A percentile compares a stretch with the other conserved stretches of the same genome.
phyloP scores from a whole-genome alignment of 2,329 filamentous ascomycete species.

The Venturia asperata region DNA sequence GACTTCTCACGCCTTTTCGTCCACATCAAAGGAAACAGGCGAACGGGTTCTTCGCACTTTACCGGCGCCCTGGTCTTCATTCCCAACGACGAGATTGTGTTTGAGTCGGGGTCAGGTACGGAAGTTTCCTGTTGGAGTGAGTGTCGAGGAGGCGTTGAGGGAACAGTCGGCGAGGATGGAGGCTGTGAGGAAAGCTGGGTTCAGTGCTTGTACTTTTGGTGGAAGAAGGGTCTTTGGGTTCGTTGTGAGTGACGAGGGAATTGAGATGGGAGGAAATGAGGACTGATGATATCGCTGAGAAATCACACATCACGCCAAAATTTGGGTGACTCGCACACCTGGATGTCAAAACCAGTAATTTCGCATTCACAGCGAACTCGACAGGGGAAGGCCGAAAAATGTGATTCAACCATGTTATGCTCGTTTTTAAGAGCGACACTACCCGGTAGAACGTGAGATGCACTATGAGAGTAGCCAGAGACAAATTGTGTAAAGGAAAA shows the following conservation, averaged over 20 bases:
- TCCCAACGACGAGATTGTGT: constrained; percentile 29
- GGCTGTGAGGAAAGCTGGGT: constrained; percentile 32
- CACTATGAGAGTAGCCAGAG: too few species aligned
- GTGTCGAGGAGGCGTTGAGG: constrained; percentile 32
- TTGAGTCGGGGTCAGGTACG: constrained; percentile 30
- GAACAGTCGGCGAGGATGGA: constrained; percentile 32
- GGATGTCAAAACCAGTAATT: too few species aligned
- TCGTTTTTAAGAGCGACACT: too few species aligned
- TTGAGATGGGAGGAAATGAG: not conserved
- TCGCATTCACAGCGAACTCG: too few species aligned
- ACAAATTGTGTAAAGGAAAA: not conserved
- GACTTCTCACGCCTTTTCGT: constrained; percentile 23
- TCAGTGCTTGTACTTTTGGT: constrained; percentile 23
- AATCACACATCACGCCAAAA: too few species aligned
- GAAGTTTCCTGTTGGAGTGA: constrained; percentile 33
- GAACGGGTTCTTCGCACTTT: constrained; percentile 20
- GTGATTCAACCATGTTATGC: too few species aligned
- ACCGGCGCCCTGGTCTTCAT: constrained; percentile 29
- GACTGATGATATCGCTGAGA: not conserved
- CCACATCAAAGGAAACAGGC: constrained; percentile 18
- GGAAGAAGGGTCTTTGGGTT: constrained; percentile 4
- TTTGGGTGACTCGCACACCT: too few species aligned
- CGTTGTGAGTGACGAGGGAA: not conserved
- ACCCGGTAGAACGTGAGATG: too few species aligned
- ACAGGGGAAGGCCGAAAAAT: too few species aligned